Conservation (phyloP, 2,329 filamentous ascomycete genomes). For the Talaromyces sp. region DNA sequence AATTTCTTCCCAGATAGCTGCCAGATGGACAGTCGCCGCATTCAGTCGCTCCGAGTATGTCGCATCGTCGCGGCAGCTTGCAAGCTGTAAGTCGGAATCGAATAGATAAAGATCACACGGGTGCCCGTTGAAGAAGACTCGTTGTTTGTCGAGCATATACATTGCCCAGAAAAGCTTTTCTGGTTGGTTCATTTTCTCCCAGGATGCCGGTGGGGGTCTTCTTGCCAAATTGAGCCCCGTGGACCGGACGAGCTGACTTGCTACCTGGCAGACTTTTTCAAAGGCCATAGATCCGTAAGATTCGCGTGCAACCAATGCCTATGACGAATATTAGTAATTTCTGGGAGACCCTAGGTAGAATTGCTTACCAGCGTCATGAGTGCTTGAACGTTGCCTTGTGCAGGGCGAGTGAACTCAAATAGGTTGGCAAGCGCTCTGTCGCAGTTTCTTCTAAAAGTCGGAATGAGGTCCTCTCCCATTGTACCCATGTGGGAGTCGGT, state of each 20-base stretch:
- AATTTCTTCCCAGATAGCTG: slow-evolving; percentile 11
- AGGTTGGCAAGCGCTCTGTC: slow-evolving; percentile 7
- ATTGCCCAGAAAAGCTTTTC: slow-evolving; percentile 9
- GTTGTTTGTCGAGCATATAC: slow-evolving; percentile 10
- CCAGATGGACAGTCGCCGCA: neutral
- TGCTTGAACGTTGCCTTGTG: slow-evolving; percentile 3
- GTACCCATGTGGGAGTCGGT: slow-evolving; percentile 2
- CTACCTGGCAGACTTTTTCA: slow-evolving; percentile 11
- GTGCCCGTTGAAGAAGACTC: slow-evolving; percentile 10
- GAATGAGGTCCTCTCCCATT: slow-evolving; percentile 10
- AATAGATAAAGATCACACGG: slow-evolving; percentile 11
- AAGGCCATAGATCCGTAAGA: slow-evolving; percentile 2
- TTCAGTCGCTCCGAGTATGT: neutral
- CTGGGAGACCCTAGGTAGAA: neutral
- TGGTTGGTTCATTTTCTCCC: neutral
- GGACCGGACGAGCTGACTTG: neutral
- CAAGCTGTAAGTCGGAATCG: slow-evolving; percentile 9
- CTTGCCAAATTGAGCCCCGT: slow-evolving; percentile 1
- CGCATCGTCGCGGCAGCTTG: neutral
- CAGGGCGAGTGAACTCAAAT: neutral
- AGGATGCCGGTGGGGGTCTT: neutral
- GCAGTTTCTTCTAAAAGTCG: slow-evolving; percentile 2
- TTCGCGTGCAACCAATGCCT: slow-evolving; percentile 10
- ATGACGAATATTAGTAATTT: neutral
- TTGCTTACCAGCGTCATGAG: slow-evolving; percentile 2